Percentiles rank a stretch among this genome's conserved stretches.
Evolutionary conservation across 2,329 filamentous ascomycete species (phyloP).

Genomic region (Ceratocystis variospora): DNA sequence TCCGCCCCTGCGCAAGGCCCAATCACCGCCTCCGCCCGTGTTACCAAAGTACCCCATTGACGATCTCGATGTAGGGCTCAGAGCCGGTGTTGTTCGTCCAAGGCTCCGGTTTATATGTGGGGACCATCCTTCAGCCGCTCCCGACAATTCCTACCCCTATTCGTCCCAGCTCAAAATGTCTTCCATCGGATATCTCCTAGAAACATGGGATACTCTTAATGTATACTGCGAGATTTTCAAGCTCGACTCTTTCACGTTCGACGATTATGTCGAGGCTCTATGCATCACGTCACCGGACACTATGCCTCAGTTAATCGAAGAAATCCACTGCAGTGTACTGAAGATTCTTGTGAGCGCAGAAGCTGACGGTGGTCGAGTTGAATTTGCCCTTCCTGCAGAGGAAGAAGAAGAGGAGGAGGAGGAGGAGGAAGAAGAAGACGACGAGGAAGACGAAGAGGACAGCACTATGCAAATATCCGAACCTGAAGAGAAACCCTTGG

Average conservation of each 20-base stretch:
- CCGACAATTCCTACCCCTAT: slow-evolving; percentile 4
- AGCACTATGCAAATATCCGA: slow-evolving; percentile 47
- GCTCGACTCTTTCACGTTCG: slow-evolving; percentile 93
- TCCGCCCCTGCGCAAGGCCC: slow-evolving; percentile 27
- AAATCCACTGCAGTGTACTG: slow-evolving; percentile 81
- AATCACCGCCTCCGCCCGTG: slow-evolving; percentile 48
- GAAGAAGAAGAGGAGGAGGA: slow-evolving; percentile 57
- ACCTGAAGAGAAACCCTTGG: slow-evolving; percentile 51
- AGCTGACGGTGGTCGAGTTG: slow-evolving; percentile 61
- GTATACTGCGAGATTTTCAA: slow-evolving; percentile 95
- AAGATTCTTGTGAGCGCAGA: slow-evolving; percentile 72
- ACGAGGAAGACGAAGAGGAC: slow-evolving; percentile 45
- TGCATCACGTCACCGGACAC: slow-evolving; percentile 58
- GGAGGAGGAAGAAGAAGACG: slow-evolving; percentile 45
- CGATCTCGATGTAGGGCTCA: slow-evolving; percentile 67
- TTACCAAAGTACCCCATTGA: slow-evolving; percentile 91
- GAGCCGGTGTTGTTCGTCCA: slow-evolving; percentile 54
- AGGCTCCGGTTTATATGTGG: slow-evolving; percentile 62
- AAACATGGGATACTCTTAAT: slow-evolving; percentile 93
- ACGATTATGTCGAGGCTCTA: slow-evolving; percentile 86
- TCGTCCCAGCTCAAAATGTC: slow-evolving; percentile 52
- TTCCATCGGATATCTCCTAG: slow-evolving; percentile 71
- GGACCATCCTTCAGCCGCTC: slow-evolving; percentile 38
- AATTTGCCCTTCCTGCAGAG: slow-evolving; percentile 63
- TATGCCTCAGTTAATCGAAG: slow-evolving; percentile 73